Base-by-base conservation (phyloP, 352 stramenopile species). In the Paralagenidium karlingii region DNA sequence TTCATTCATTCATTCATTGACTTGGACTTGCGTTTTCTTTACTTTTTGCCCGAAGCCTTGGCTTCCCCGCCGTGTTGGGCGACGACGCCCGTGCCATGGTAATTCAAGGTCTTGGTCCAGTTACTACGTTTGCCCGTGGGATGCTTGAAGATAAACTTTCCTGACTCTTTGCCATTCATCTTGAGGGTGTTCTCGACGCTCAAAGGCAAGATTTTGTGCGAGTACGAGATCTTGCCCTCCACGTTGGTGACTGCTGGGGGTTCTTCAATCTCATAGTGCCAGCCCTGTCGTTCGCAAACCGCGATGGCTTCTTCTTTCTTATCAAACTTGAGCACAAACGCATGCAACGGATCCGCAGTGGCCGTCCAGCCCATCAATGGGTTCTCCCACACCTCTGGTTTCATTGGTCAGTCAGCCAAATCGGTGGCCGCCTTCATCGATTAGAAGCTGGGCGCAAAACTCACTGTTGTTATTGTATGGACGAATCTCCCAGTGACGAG, bases 291-390 rank as follows among this genome's bases (percentile, higher is more conserved):
- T 57, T 95, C 68, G 8, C 68, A 70, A 28, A 83, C 85, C 24
- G 37, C 20, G 32, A 91, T 53, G 12, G 89, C 89, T 9, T 90
- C 76, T 47, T 86, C 69, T 39, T 88, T 71, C 31, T 67, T 94
- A 51, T 89, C 68, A 43, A 97, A 96, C 51, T 79, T 84, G 53
- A 91, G 55, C 47, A 81, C 63, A 42, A 91, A 61, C 47, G 59
- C 77, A 26, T 86, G 66, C 50, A 95, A 76, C 36, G 87, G 59
- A 60, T 97, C 89, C 20, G 73, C 74, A 29, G 68, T 90, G 40
- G 63, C 89, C 24, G 82, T 93, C 89, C 89, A 97, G 43, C 86
- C 86, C 89, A 97, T 97, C 22, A 97, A 66, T 19, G 86, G 83
- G 68, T 96, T 97, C 18, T 71, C 58, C 89, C 89, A 97, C 49